Percentiles rank a stretch among this genome's conserved stretches.
These are phyloP conservation scores for Suillus plorans DNA, from an alignment of 768 basidiomycete genomes.

Conservation along the genomic window DNA sequence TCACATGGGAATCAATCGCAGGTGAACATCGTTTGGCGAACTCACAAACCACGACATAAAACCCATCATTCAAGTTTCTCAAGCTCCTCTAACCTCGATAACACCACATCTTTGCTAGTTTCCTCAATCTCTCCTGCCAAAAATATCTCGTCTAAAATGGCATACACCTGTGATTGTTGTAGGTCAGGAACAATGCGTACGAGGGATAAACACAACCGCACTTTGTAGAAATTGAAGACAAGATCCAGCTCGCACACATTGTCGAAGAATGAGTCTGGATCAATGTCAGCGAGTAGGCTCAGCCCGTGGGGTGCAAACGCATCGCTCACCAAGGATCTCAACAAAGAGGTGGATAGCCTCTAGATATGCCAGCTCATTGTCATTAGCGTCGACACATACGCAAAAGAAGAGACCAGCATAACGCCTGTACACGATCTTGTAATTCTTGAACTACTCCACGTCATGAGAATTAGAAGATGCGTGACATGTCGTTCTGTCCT, in stretches of 20 bases:
- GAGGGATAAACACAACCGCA: slow-evolving; percentile 23
- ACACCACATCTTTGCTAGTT: slow-evolving; percentile 94
- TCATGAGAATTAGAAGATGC: slow-evolving; percentile 7
- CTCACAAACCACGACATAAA: not conserved
- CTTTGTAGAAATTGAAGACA: slow-evolving; percentile 99
- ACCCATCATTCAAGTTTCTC: slow-evolving; percentile 81
- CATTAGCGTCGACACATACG: slow-evolving; percentile 95
- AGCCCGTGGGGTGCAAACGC: not conserved
- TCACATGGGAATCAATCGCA: not conserved
- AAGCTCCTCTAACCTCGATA: slow-evolving; percentile 85
- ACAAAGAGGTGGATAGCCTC: slow-evolving; percentile 99
- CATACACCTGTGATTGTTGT: slow-evolving; percentile 70
- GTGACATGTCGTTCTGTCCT: not conserved
- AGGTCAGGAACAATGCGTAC: not conserved
- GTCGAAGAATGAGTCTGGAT: slow-evolving; percentile 92
- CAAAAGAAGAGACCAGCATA: slow-evolving; percentile 99
- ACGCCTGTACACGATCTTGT: slow-evolving; percentile 95
- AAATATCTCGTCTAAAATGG: slow-evolving; percentile 97
- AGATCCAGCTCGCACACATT: slow-evolving; percentile 98
- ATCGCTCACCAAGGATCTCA: slow-evolving; percentile 82
- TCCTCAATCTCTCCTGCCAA: slow-evolving; percentile 98
- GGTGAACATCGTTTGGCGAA: not conserved
- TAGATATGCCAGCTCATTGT: slow-evolving; percentile 95
- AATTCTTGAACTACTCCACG: slow-evolving; percentile 80
- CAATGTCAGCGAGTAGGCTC: not conserved